Percentiles rank a stretch among this genome's conserved stretches.
These are phyloP conservation scores for Fusarium sp. DNA, from an alignment of 2,329 filamentous ascomycete genomes.

Conservation along the genomic window DNA sequence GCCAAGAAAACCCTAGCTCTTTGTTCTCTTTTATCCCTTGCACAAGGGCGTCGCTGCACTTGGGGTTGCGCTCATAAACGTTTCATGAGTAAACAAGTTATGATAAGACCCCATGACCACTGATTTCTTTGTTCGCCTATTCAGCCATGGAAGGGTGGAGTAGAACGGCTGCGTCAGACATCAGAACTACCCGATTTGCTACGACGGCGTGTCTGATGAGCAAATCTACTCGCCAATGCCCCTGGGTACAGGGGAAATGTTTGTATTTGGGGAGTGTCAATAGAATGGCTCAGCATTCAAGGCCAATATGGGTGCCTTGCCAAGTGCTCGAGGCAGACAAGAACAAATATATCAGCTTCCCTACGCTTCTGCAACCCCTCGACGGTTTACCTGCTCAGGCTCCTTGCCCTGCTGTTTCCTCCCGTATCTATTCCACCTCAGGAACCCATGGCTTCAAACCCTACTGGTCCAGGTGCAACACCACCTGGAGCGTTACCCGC, in stretches of 20 bases:
- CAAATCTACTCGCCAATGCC: background rate
- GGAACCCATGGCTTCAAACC: slow-evolving; percentile 10
- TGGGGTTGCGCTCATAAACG: background rate
- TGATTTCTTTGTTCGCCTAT: slow-evolving; percentile 14
- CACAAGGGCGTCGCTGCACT: background rate
- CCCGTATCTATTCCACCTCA: background rate
- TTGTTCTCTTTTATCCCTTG: slow-evolving; percentile 6
- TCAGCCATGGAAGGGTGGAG: background rate
- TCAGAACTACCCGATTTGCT: background rate
- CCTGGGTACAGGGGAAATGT: background rate
- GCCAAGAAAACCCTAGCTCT: background rate
- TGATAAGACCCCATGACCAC: background rate
- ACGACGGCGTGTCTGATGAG: background rate
- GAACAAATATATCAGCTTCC: background rate
- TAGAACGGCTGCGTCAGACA: background rate
- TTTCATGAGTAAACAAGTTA: background rate
- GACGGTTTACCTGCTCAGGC: background rate
- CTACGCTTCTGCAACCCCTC: background rate
- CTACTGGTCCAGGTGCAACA: background rate
- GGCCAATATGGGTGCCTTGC: background rate
- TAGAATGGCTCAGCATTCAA: too few species aligned
- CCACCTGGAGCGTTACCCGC: background rate
- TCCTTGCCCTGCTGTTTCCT: background rate
- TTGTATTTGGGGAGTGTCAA: background rate
- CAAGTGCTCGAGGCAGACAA: background rate